A percentile compares a stretch with the other conserved stretches of the same genome.
Evolutionary conservation across 306 rosid genomes (phyloP).

Genomic region (Lupinus albus): DNA sequence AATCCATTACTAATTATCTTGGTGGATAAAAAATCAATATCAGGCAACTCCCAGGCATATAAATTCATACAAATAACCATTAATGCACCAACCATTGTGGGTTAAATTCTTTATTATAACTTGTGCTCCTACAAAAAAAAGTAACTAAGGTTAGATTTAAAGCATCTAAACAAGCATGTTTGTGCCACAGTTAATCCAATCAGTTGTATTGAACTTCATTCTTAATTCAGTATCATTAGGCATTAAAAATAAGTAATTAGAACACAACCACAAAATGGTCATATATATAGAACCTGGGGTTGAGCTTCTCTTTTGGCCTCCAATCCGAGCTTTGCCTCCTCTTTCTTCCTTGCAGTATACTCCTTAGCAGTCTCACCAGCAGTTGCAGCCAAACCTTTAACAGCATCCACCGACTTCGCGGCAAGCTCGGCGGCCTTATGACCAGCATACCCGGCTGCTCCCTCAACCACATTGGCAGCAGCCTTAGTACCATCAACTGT

Average conservation of each 20-base stretch:
- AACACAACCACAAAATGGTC: not conserved
- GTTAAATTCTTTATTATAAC: too few relatives aligned
- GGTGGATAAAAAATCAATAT: too few relatives aligned
- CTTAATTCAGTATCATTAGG: not conserved
- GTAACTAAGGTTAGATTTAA: not conserved
- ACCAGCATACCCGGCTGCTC: constrained; percentile 60
- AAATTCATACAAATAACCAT: too few relatives aligned
- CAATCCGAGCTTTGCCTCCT: constrained; percentile 53
- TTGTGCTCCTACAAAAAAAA: too few relatives aligned
- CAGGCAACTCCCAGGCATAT: too few relatives aligned
- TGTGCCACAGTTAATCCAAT: not conserved
- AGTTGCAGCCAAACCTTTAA: constrained; percentile 51
- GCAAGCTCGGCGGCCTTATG: constrained; percentile 57
- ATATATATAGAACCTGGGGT: constrained; percentile 44
- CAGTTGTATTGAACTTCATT: not conserved
- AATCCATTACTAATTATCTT: too few relatives aligned
- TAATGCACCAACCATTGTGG: too few relatives aligned
- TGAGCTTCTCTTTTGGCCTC: constrained; percentile 43
- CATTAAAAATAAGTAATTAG: not conserved
- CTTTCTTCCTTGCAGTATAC: constrained; percentile 76
- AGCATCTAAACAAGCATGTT: not conserved
- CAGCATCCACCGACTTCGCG: constrained; percentile 48
- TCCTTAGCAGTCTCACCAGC: constrained; percentile 72
- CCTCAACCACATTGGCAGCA: constrained; percentile 51
- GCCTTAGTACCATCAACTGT: constrained; percentile 66